These are phyloP conservation scores for Oryza nivara DNA, from an alignment of 176 grass and related monocot species.

Conservation along the genomic window DNA sequence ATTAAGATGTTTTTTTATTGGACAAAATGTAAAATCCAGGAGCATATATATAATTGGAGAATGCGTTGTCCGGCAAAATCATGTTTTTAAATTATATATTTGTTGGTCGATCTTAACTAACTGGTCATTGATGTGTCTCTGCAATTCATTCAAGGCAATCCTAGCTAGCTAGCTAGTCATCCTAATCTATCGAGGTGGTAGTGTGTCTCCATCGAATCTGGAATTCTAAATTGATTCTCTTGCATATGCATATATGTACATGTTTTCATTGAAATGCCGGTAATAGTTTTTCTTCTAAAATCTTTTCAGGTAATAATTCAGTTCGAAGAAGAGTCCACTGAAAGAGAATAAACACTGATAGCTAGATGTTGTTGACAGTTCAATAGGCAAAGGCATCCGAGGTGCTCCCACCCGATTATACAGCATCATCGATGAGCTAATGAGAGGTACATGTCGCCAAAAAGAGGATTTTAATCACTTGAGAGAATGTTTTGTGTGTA, in stretches of 20 bases:
- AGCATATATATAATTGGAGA: not conserved
- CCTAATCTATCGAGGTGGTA: conserved; percentile 32
- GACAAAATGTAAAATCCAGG: not conserved
- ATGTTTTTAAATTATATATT: conserved; percentile 29
- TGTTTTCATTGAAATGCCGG: not conserved
- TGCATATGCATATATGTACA: not conserved
- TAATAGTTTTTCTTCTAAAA: not conserved
- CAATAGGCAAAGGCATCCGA: conserved; percentile 34
- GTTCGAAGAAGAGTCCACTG: not conserved
- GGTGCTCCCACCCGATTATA: not conserved
- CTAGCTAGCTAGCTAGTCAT: not conserved
- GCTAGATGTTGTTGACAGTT: conserved; percentile 18
- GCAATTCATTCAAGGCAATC: not conserved
- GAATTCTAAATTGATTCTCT: not conserved
- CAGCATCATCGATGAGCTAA: not conserved
- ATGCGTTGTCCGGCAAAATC: not conserved
- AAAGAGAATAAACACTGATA: not conserved
- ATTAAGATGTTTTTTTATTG: not conserved
- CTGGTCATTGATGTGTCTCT: conserved; percentile 22
- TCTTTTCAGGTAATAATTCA: not conserved
- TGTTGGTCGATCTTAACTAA: conserved; percentile 8
- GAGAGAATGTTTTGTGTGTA: no score
- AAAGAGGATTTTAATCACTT: no score
- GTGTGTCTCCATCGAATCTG: conserved; percentile 29
- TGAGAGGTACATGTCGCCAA: not conserved